Base-by-base conservation (phyloP, 2,329 filamentous ascomycete genomes). In the Beauveria scarabaeidicola region DNA sequence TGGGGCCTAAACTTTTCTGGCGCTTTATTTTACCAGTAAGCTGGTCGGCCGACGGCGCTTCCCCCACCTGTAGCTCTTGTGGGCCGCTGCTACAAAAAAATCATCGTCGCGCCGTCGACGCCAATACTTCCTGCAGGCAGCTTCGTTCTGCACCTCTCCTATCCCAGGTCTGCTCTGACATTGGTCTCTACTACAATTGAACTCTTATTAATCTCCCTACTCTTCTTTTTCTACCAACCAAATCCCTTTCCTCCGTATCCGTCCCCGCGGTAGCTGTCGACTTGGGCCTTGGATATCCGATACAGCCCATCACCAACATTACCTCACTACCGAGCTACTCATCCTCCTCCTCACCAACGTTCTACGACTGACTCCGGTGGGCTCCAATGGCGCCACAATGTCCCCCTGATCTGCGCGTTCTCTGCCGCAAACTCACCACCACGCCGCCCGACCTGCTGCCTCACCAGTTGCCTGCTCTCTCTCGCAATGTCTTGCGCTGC, bases 401-500 rank as follows among this genome's bases (percentile, higher is more conserved):
- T 38, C 80, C 79, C 6, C 76, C 84, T 44, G 84, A 87, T 66
- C 77, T 90, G 17, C 79, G 81, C 62, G 81, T 86, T 53, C 76
- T 91, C 48, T 89, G 84, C 66, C 83, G 85, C 62, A 84, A 85
- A 64, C 78, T 97, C 64, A 86, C 86, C 1, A 86, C 88, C 1
- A 87, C 88, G 11, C 80, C 89, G 0, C 79, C 83, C n/a, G 76
- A 84, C 51, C 85, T 93, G 64, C 84, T 97, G 5, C 90, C 90
- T 60, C 81, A 83, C 58, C 79, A 91, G 53, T 81, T 89, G 61
- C 86, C 89, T 36, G 82, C 84, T 62, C 83, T 97, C 63, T 83
- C 83, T 60, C 77, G 75, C 66, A 80, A 85, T 71, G 73, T 86
- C 40, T 70, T 81, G 59, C 79, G 81, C 57, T 87, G 82, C 69